A percentile compares a stretch with the other conserved stretches of the same genome.
Conservation (phyloP, 208 protist species). For the Crithidia bombi region DNA sequence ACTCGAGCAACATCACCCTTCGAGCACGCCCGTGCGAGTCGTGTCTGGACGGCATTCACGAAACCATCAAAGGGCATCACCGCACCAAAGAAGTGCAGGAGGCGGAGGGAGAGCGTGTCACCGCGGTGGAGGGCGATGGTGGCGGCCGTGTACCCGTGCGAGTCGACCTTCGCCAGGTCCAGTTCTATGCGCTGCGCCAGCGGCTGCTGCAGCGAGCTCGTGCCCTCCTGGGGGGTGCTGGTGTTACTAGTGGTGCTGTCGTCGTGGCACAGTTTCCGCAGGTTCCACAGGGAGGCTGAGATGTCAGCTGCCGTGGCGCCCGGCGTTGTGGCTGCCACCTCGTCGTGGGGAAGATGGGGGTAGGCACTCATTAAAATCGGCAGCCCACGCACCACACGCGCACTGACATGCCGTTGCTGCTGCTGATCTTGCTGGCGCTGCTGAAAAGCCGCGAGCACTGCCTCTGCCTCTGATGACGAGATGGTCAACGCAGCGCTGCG, state of each 20-base stretch:
- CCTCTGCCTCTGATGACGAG: constrained; percentile 10
- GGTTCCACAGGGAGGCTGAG: constrained; percentile 9
- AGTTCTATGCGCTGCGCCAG: constrained; percentile 25
- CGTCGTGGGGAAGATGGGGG: not conserved
- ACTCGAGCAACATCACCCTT: constrained; percentile 56
- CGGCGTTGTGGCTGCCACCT: not conserved
- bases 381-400: constrained; percentile 11
- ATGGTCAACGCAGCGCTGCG: not conserved
- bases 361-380: constrained; percentile 27
- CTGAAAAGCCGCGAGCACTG: constrained; percentile 18
- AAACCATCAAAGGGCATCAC: constrained; percentile 19
- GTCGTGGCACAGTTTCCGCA: constrained; percentile 8
- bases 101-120: constrained; percentile 50
- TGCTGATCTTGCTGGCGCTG: constrained; percentile 18
- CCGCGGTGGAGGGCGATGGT: constrained; percentile 40
- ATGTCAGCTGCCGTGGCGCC: not conserved
- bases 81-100: constrained; percentile 67
- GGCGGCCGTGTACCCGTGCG: constrained; percentile 18
- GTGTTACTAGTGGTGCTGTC: not conserved
- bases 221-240: too few species aligned
- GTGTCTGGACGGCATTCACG: constrained; percentile 69
- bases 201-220: too few species aligned
- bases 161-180: constrained; percentile 41
- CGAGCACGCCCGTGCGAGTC: constrained; percentile 66
- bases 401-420: constrained; percentile 1